Percentiles rank a stretch among this genome's conserved stretches.
phyloP scores from a whole-genome alignment of 2,329 filamentous ascomycete genomes.

The Mollisia scopiformis region DNA sequence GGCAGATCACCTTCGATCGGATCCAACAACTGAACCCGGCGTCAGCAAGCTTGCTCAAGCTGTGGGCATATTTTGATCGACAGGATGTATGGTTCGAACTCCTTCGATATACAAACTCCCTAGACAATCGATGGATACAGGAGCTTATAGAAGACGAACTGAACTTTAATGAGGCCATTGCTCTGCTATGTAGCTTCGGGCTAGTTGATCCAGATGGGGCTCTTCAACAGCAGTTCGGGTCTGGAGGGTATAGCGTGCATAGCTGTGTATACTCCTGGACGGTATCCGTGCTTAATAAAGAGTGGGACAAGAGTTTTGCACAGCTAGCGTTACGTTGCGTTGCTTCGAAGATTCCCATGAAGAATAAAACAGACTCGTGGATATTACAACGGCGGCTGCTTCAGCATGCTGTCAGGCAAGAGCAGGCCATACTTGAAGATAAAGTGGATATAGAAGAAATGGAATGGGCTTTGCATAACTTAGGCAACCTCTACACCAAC shows the following conservation, averaged over 20 bases:
- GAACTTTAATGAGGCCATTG: constrained; percentile 6
- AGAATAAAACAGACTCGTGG: neutral
- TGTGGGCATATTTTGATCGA: constrained; percentile 15
- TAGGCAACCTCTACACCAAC: constrained; percentile 29
- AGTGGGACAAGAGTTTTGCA: constrained; percentile 11
- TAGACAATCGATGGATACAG: constrained; percentile 6
- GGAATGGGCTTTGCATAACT: constrained; percentile 15
- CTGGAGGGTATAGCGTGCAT: constrained; percentile 16
- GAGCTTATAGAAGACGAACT: constrained; percentile 12
- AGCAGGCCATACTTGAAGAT: constrained; percentile 9
- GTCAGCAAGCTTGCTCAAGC: constrained; percentile 5
- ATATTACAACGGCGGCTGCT: constrained; percentile 13
- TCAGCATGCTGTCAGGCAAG: constrained; percentile 6
- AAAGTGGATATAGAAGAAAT: constrained; percentile 17
- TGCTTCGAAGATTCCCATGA: neutral
- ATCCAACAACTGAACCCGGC: constrained; percentile 9
- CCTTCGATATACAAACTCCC: constrained; percentile 6
- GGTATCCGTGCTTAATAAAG: constrained; percentile 9
- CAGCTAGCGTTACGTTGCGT: constrained; percentile 9
- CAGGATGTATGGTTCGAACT: constrained; percentile 19
- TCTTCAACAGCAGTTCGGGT: constrained; percentile 6
- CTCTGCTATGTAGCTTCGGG: constrained; percentile 3
- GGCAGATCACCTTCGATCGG: constrained; percentile 14
- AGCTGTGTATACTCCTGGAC: constrained; percentile 13
- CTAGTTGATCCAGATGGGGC: constrained; percentile 7